Evolutionary conservation across 805 yeast species (phyloP).

Genomic region (Lachancea meyersii): DNA sequence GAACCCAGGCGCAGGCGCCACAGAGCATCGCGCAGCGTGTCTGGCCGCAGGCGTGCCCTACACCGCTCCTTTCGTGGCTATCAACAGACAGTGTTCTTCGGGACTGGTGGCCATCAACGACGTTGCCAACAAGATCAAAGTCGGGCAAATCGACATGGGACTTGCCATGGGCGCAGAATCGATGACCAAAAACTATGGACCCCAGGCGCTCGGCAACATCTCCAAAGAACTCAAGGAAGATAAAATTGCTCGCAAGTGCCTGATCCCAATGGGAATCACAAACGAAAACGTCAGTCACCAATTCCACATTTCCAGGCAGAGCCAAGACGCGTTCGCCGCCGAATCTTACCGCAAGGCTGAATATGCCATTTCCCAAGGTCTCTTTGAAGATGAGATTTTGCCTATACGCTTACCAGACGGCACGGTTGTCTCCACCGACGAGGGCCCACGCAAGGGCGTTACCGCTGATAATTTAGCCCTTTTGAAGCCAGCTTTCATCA

Average conservation of each 20-base stretch:
- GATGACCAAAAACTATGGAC: constrained; percentile 88
- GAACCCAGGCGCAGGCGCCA: constrained; percentile 90
- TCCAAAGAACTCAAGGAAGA: constrained; percentile 43
- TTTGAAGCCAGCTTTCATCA: constrained; percentile 79
- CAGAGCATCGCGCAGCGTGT: constrained; percentile 88
- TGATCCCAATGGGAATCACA: constrained; percentile 95
- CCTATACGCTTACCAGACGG: constrained; percentile 59
- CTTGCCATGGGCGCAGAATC: constrained; percentile 91
- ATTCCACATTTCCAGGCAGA: constrained; percentile 56
- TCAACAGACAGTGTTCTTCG: constrained; percentile 93
- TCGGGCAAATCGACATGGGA: constrained; percentile 88
- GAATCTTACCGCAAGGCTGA: constrained; percentile 80
- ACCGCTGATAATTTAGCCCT: constrained; percentile 69
- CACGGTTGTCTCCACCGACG: constrained; percentile 55
- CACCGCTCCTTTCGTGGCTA: constrained; percentile 67
- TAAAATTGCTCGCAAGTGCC: constrained; percentile 59
- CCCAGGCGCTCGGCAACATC: constrained; percentile 59
- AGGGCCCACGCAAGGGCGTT: constrained; percentile 86
- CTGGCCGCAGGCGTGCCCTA: constrained; percentile 88
- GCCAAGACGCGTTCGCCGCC: constrained; percentile 89
- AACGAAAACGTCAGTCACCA: constrained; percentile 80
- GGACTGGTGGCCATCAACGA: constrained; percentile 88
- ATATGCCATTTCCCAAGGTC: constrained; percentile 59
- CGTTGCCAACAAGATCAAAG: constrained; percentile 77
- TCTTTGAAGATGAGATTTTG: constrained; percentile 83